A percentile compares a stretch with the other conserved stretches of the same genome.
These are phyloP conservation scores for Alternaria angustiovoidea DNA, from an alignment of 2,329 filamentous ascomycete species.

Conservation along the genomic window DNA sequence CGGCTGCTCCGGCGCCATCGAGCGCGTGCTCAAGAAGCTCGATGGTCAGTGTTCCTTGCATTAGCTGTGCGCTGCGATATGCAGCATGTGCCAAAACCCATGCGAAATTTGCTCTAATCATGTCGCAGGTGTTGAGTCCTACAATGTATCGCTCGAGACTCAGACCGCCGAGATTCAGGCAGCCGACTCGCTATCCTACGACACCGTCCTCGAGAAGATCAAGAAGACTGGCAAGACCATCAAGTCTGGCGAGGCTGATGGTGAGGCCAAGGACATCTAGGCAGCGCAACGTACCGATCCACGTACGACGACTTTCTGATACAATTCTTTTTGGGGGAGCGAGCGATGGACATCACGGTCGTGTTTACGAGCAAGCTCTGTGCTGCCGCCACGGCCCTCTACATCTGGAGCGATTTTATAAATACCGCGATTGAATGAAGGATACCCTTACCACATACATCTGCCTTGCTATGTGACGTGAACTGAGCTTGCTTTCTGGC, in stretches of 20 bases:
- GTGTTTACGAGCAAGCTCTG: constrained; percentile 9
- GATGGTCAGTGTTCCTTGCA: constrained; percentile 68
- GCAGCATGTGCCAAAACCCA: not conserved
- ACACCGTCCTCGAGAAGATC: constrained; percentile 85
- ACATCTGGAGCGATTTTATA: constrained; percentile 5
- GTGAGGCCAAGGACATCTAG: constrained; percentile 50
- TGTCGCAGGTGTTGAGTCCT: constrained; percentile 79
- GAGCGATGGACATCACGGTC: constrained; percentile 28
- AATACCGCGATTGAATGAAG: constrained; percentile 9
- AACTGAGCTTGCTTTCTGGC: not conserved
- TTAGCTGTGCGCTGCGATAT: constrained; percentile 2
- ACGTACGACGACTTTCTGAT: constrained; percentile 11
- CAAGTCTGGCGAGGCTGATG: constrained; percentile 77
- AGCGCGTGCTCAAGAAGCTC: constrained; percentile 90
- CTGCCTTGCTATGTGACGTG: constrained; percentile 1
- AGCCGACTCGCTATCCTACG: constrained; percentile 73
- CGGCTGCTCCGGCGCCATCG: constrained; percentile 93
- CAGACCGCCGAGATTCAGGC: constrained; percentile 83
- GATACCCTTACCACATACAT: constrained; percentile 1
- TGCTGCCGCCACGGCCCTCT: constrained; percentile 15
- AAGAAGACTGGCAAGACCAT: constrained; percentile 96
- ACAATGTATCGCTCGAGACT: constrained; percentile 84
- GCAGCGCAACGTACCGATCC: not conserved
- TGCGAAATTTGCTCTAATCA: constrained; percentile 17
- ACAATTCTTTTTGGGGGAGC: constrained; percentile 24